Evolutionary conservation across 139 green algal genomes (phyloP).

Genomic region (Chlorella sp.): DNA sequence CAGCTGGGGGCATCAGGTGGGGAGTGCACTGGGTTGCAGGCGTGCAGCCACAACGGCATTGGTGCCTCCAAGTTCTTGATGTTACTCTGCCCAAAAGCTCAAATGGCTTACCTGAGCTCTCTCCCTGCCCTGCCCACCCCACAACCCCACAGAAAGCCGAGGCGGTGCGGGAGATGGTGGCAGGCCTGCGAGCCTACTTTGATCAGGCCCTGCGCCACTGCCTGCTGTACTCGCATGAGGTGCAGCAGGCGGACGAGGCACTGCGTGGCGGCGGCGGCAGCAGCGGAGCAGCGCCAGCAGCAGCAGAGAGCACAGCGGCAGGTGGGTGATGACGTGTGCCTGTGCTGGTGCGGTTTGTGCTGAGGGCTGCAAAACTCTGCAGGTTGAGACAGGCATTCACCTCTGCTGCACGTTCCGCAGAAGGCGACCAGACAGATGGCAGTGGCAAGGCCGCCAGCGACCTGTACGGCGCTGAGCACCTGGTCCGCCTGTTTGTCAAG

Average conservation of each 20-base stretch:
- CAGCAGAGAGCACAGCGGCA: not conserved
- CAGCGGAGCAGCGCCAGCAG: not conserved
- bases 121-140: not conserved
- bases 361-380: not conserved
- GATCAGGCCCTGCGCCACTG: conserved; percentile 79
- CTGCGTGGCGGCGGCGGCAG: not conserved
- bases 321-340: not conserved
- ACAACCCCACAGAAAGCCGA: conserved; percentile 64
- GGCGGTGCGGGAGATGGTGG: conserved; percentile 29
- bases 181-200: conserved; percentile 83
- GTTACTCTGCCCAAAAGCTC: too few species aligned
- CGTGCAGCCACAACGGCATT: too few species aligned
- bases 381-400: not conserved
- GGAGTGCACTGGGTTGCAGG: too few species aligned
- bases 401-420: not conserved
- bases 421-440: not conserved
- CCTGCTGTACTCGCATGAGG: conserved; percentile 86
- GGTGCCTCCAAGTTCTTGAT: too few species aligned
- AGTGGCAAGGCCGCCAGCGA: conserved; percentile 53
- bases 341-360: not conserved
- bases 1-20: not conserved
- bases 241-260: conserved; percentile 24
- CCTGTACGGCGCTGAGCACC: conserved; percentile 90
- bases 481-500: conserved; percentile 90
- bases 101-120: too few species aligned